Evolutionary conservation across 768 basidiomycete genomes (phyloP).

Genomic region (Tremella fuciformis): DNA sequence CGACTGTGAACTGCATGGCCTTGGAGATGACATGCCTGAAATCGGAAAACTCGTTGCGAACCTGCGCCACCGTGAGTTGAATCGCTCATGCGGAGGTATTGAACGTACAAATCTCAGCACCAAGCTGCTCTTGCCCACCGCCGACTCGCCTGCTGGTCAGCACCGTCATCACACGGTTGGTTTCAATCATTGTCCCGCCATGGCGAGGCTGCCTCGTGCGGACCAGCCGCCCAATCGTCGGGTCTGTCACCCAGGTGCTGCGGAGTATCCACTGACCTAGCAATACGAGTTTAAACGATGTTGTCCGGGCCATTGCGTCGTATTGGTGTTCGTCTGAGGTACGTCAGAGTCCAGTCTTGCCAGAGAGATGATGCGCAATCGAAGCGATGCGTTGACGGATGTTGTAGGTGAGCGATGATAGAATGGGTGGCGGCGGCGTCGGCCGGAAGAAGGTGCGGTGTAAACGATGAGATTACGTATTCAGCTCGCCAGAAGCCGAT

Average conservation of each 20-base stretch:
- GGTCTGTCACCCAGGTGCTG: not conserved
- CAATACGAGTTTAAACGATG: slow-evolving; percentile 84
- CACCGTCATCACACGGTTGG: not conserved
- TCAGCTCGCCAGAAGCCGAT: too few species aligned
- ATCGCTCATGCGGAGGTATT: slow-evolving; percentile 5
- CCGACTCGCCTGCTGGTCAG: slow-evolving; percentile 73
- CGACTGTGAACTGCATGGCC: not conserved
- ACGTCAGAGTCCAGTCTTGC: not conserved
- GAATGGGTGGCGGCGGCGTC: too few species aligned
- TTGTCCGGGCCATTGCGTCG: slow-evolving; percentile 61
- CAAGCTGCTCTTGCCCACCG: slow-evolving; percentile 89
- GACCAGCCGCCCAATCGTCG: not conserved
- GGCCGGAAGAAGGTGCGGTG: too few species aligned
- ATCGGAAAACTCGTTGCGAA: slow-evolving; percentile 54
- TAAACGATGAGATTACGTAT: too few species aligned
- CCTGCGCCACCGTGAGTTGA: slow-evolving; percentile 27
- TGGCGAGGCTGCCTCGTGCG: too few species aligned
- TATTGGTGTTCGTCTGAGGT: too few species aligned
- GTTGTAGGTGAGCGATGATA: too few species aligned
- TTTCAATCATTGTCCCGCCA: too few species aligned
- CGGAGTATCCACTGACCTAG: slow-evolving; percentile 62
- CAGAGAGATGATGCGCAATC: slow-evolving; percentile 28
- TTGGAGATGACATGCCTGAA: slow-evolving; percentile 41
- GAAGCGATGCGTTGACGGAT: too few species aligned
- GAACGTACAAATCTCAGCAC: slow-evolving; percentile 87